Conservation (phyloP, 176 grass and related monocot species). For the Canna indica region DNA sequence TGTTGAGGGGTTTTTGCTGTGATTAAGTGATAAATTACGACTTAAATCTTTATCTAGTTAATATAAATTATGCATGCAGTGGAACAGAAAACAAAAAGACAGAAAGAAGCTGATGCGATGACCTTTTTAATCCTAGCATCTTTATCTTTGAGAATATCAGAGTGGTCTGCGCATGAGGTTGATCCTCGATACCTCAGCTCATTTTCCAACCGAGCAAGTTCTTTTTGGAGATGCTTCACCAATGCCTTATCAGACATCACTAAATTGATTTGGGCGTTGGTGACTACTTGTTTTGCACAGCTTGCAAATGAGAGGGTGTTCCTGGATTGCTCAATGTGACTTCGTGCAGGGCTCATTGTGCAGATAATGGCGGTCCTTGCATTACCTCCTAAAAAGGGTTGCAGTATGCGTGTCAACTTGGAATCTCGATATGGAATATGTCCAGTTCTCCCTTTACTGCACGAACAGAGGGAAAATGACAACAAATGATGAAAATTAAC, state of each 20-base stretch:
- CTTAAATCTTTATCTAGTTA: not conserved
- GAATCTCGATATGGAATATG: slow-evolving; percentile 96
- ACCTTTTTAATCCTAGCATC: slow-evolving; percentile 83
- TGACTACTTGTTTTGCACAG: slow-evolving; percentile 74
- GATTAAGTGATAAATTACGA: not conserved
- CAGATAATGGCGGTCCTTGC: slow-evolving; percentile 88
- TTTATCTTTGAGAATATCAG: slow-evolving; percentile 55
- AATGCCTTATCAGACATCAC: slow-evolving; percentile 81
- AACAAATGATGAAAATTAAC: not conserved
- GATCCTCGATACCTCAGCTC: slow-evolving; percentile 60
- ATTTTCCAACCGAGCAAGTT: slow-evolving; percentile 57
- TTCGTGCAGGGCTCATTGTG: slow-evolving; percentile 82
- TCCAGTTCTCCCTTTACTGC: slow-evolving; percentile 71
- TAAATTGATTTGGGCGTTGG: slow-evolving; percentile 68
- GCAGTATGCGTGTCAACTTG: slow-evolving; percentile 91
- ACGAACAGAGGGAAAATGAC: not conserved
- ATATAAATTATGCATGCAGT: not conserved
- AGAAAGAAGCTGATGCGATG: not conserved
- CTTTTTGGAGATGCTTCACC: slow-evolving; percentile 76
- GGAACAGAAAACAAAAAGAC: not conserved
- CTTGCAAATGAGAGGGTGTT: slow-evolving; percentile 86
- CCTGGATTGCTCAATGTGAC: slow-evolving; percentile 74
- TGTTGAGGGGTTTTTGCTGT: not conserved
- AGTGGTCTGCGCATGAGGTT: slow-evolving; percentile 33
- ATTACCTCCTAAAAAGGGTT: slow-evolving; percentile 80